Evolutionary conservation across 805 yeast species (phyloP).

Genomic region (Scheffersomyces ergatensis): DNA sequence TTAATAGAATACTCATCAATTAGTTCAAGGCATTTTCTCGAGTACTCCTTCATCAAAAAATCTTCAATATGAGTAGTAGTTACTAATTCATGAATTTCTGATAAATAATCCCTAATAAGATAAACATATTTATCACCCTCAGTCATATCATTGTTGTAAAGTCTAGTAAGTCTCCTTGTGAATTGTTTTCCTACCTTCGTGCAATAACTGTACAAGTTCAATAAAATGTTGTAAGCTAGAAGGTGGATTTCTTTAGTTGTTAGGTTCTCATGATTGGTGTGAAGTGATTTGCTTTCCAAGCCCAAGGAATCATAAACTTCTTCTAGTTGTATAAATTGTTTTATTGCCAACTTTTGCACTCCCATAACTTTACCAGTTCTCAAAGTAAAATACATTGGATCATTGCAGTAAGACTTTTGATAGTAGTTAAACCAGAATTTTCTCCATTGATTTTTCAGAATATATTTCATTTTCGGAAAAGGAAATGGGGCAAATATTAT

Average conservation of each 20-base stretch:
- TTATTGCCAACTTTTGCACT: too few species aligned
- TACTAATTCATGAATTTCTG: neutral
- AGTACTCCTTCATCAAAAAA: neutral
- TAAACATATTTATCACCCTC: neutral
- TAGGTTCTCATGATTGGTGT: too few species aligned
- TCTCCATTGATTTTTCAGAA: constrained; percentile 15
- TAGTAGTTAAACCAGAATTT: constrained; percentile 15
- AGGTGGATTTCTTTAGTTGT: neutral
- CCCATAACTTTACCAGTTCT: constrained; percentile 2
- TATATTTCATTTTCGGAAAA: neutral
- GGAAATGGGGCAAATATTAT: too few species aligned
- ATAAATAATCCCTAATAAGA: neutral
- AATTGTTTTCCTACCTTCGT: neutral
- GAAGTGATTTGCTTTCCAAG: too few species aligned
- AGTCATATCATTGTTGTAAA: too few species aligned
- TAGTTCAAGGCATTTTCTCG: neutral
- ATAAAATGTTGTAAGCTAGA: neutral
- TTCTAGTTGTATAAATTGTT: neutral
- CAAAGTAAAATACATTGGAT: neutral
- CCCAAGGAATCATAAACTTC: neutral
- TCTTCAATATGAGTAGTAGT: neutral
- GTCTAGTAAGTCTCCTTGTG: too few species aligned
- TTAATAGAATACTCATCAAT: neutral
- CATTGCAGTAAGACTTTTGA: neutral
- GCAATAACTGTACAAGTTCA: neutral